Evolutionary conservation across 2,329 filamentous ascomycete genomes (phyloP).

Genomic region (Aspergillus sp.): DNA sequence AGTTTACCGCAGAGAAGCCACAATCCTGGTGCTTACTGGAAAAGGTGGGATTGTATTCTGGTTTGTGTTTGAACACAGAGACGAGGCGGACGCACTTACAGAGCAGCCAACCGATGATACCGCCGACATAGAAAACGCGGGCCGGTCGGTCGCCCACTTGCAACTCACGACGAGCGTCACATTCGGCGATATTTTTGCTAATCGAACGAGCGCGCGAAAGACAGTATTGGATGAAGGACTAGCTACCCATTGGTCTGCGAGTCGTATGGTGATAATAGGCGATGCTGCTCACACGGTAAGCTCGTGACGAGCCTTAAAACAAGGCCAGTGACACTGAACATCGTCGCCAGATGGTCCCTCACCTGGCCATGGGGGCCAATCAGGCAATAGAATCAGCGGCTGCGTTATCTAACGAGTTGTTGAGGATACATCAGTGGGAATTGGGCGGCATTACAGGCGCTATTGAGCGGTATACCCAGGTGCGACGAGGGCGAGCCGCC

Average conservation of each 20-base stretch:
- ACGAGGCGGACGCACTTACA: conserved; percentile 8
- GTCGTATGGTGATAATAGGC: conserved; percentile 9
- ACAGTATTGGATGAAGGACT: conserved; percentile 12
- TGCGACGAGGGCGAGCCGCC: conserved; percentile 6
- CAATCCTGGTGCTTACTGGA: background rate
- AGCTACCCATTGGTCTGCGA: conserved; percentile 11
- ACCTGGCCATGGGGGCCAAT: conserved; percentile 13
- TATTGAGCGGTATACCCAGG: conserved; percentile 6
- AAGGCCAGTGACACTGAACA: too few relatives aligned
- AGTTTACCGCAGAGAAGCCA: background rate
- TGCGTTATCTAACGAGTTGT: conserved; percentile 9
- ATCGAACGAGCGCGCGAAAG: conserved; percentile 7
- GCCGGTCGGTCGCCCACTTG: conserved; percentile 9
- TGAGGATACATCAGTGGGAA: conserved; percentile 3
- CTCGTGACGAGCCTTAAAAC: too few relatives aligned
- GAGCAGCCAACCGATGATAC: conserved; percentile 15
- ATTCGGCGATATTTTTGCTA: conserved; percentile 14
- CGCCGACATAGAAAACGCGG: conserved; percentile 11
- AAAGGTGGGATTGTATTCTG: background rate
- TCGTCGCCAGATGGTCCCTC: conserved; percentile 10
- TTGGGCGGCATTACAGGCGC: conserved; percentile 2
- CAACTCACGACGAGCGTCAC: conserved; percentile 10
- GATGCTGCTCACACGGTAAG: conserved; percentile 11
- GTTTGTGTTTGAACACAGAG: conserved; percentile 5
- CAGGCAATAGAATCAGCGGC: conserved; percentile 12